A percentile compares a stretch with the other conserved stretches of the same genome.
These are phyloP conservation scores for Exophiala alcalophila DNA, from an alignment of 2,329 filamentous ascomycete genomes.

Conservation along the genomic window DNA sequence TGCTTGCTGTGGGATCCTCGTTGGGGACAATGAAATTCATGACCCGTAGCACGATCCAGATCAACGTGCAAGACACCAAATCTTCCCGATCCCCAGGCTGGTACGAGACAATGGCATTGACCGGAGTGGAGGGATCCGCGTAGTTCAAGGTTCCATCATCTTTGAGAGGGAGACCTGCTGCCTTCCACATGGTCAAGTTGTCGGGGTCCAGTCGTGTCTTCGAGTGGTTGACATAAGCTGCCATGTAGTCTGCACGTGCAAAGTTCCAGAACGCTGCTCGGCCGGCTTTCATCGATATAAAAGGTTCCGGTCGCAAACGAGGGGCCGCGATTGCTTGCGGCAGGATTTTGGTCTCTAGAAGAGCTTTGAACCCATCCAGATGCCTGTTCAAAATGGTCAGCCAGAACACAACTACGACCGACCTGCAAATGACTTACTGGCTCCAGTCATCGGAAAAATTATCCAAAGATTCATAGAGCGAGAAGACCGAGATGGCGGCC, in stretches of 20 bases:
- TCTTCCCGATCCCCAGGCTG: conserved; percentile 50
- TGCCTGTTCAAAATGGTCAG: conserved; percentile 38
- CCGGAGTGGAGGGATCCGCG: conserved; percentile 16
- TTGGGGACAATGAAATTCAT: conserved; percentile 57
- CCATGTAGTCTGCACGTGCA: conserved; percentile 63
- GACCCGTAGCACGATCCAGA: conserved; percentile 65
- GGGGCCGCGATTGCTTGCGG: conserved; percentile 36
- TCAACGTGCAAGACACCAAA: conserved; percentile 60
- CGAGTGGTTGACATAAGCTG: conserved; percentile 62
- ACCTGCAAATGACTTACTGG: conserved; percentile 33
- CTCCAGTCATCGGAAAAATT: conserved; percentile 62
- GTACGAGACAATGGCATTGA: conserved; percentile 18
- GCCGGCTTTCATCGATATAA: conserved; percentile 52
- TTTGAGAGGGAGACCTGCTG: conserved; percentile 58
- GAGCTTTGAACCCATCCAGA: conserved; percentile 62
- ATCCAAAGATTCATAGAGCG: conserved; percentile 66
- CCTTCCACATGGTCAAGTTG: conserved; percentile 62
- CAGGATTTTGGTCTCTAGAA: conserved; percentile 47
- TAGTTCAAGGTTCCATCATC: conserved; percentile 41
- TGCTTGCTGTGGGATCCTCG: conserved; percentile 17
- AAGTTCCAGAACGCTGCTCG: conserved; percentile 66
- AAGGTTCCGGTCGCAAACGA: conserved; percentile 19
- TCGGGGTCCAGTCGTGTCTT: conserved; percentile 61
- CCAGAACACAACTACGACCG: background rate
- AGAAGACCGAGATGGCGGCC: conserved; percentile 64